Conservation (phyloP, 352 stramenopile genomes). For the Globisporangium nagaii region DNA sequence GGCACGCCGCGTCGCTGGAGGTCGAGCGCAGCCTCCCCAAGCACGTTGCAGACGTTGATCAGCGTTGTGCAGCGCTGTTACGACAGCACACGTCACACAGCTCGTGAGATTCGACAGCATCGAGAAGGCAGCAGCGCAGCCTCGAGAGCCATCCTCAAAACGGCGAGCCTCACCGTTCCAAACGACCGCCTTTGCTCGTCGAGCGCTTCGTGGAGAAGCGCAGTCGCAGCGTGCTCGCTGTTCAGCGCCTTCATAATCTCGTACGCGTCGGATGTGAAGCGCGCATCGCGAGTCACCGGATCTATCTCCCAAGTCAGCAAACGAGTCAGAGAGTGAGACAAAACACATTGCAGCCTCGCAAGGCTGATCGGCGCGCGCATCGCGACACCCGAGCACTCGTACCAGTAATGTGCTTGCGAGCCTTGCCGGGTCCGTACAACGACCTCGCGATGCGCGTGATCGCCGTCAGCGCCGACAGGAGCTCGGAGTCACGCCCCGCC, state of each 20-base stretch:
- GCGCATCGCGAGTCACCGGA: neutral
- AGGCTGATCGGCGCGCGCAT: too few species aligned
- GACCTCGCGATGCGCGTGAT: slow-evolving; percentile 4
- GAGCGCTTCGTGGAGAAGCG: slow-evolving; percentile 6
- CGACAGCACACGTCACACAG: neutral
- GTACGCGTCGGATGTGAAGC: slow-evolving; percentile 14
- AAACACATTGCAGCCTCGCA: too few species aligned
- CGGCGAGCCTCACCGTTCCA: slow-evolving; percentile 10
- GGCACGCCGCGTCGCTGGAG: slow-evolving; percentile 4
- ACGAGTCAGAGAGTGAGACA: neutral
- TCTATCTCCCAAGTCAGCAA: neutral
- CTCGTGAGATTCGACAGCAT: neutral
- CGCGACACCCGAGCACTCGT: too few species aligned
- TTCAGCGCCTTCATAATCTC: slow-evolving; percentile 2
- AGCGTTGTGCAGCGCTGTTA: slow-evolving; percentile 10
- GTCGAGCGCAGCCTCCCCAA: slow-evolving; percentile 8
- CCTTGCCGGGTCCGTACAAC: slow-evolving; percentile 10
- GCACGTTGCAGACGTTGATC: slow-evolving; percentile 6
- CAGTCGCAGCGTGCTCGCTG: slow-evolving; percentile 11
- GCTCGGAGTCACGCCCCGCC: neutral
- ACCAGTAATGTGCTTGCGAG: slow-evolving; percentile 12
- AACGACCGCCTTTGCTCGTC: slow-evolving; percentile 1
- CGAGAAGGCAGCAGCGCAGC: neutral
- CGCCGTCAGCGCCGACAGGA: slow-evolving; percentile 1
- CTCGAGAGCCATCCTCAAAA: too few species aligned